Evolutionary conservation across 2,329 filamentous ascomycete genomes (phyloP).

Genomic region (Elsinoe batatas): DNA sequence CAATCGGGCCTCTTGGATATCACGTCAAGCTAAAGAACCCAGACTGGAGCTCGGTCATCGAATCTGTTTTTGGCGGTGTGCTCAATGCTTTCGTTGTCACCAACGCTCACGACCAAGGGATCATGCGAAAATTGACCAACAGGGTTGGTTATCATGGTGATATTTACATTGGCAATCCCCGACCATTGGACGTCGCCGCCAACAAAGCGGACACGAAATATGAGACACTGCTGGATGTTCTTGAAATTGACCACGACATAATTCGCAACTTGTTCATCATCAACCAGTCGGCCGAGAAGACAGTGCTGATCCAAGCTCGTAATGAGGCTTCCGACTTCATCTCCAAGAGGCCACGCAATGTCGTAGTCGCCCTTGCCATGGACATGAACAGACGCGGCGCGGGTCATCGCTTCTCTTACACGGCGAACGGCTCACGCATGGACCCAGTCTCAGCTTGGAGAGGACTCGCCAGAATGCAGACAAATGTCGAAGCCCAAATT

Average conservation of each 20-base stretch:
- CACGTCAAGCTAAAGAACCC: conserved; percentile 68
- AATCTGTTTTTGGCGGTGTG: conserved; percentile 59
- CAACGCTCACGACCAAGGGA: conserved; percentile 63
- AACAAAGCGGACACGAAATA: conserved; percentile 65
- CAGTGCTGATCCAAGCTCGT: conserved; percentile 62
- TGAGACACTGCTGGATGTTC: conserved; percentile 67
- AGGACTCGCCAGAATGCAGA: conserved; percentile 49
- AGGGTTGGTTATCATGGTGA: conserved; percentile 40
- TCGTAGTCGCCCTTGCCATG: conserved; percentile 60
- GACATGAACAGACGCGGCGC: conserved; percentile 49
- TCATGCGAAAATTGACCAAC: conserved; percentile 57
- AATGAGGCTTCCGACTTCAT: conserved; percentile 60
- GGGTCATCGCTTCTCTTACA: conserved; percentile 51
- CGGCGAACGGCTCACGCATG: conserved; percentile 38
- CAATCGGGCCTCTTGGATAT: conserved; percentile 74
- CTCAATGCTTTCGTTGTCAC: conserved; percentile 75
- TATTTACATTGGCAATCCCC: conserved; percentile 54
- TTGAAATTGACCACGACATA: conserved; percentile 71
- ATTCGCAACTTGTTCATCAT: conserved; percentile 79
- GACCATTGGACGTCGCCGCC: conserved; percentile 47
- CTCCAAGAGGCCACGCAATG: conserved; percentile 58
- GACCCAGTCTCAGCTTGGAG: conserved; percentile 44
- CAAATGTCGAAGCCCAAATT: conserved; percentile 24
- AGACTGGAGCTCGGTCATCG: conserved; percentile 74
- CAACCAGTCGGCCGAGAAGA: conserved; percentile 71